A percentile compares a stretch with the other conserved stretches of the same genome.
Evolutionary conservation across 2,329 filamentous ascomycete genomes (phyloP).

Genomic region (Graphilbum fragrans): DNA sequence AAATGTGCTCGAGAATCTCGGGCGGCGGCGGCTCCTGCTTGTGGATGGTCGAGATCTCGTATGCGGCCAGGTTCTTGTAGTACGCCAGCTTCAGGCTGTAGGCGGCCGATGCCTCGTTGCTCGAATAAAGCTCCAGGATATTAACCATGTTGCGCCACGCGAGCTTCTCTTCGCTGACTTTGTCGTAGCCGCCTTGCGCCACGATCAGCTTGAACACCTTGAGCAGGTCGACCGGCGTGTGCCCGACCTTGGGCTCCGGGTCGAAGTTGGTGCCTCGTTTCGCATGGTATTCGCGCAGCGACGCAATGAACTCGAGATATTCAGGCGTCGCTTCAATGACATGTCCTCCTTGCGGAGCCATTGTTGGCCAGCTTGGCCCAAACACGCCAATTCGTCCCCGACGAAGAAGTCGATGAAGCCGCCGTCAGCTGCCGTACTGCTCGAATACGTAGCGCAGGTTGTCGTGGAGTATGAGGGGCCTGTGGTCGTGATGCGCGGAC

Average conservation of each 20-base stretch:
- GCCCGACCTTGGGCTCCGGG: conserved; percentile 68
- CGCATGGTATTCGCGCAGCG: conserved; percentile 61
- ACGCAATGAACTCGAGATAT: conserved; percentile 67
- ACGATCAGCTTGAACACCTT: conserved; percentile 70
- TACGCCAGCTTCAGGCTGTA: conserved; percentile 81
- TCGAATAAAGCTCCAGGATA: conserved; percentile 61
- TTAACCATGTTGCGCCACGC: conserved; percentile 72
- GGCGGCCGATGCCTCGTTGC: conserved; percentile 70
- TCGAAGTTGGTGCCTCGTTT: conserved; percentile 71
- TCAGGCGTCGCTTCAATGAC: conserved; percentile 52
- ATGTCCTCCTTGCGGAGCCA: conserved; percentile 12
- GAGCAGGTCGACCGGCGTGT: conserved; percentile 62
- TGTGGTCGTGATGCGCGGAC: no score
- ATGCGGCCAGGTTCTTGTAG: conserved; percentile 81
- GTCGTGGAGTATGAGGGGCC: no score
- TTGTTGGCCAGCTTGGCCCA: conserved; percentile 1
- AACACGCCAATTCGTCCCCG: no score
- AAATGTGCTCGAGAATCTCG: conserved; percentile 78
- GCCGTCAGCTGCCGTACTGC: no score
- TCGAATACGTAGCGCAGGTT: no score
- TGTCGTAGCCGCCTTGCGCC: conserved; percentile 73
- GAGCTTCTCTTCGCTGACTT: conserved; percentile 70
- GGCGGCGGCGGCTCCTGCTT: conserved; percentile 73
- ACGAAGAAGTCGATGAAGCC: not conserved
- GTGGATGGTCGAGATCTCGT: conserved; percentile 70